These are phyloP conservation scores for Falciphora oryzae DNA, from an alignment of 2,329 filamentous ascomycete genomes.

Conservation along the genomic window DNA sequence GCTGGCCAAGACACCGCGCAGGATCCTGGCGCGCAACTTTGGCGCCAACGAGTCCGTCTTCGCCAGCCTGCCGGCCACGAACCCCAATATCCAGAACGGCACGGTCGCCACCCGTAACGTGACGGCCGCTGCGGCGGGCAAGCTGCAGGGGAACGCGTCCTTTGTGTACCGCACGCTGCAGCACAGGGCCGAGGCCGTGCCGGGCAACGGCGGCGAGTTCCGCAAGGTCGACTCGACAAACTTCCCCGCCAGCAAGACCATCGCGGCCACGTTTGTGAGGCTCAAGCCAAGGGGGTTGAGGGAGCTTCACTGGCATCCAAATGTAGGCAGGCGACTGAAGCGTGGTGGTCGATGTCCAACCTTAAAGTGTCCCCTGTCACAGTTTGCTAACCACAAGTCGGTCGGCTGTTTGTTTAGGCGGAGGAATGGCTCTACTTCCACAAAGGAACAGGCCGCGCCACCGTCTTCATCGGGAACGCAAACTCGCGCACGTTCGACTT, in stretches of 20 bases:
- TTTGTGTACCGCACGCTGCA: slow-evolving; percentile 57
- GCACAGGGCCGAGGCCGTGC: slow-evolving; percentile 49
- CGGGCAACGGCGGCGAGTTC: slow-evolving; percentile 56
- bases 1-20: slow-evolving; percentile 59
- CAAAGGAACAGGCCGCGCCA: slow-evolving; percentile 53
- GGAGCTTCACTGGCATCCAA: slow-evolving; percentile 67
- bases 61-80: slow-evolving; percentile 47
- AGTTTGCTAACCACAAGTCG: neutral
- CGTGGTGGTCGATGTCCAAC: no score
- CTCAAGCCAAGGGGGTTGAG: slow-evolving; percentile 58
- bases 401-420: slow-evolving; percentile 33
- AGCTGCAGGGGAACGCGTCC: slow-evolving; percentile 50
- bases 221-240: slow-evolving; percentile 61
- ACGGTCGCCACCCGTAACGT: slow-evolving; percentile 44
- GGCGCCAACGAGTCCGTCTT: slow-evolving; percentile 56
- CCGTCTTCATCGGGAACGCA: slow-evolving; percentile 56
- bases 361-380: neutral
- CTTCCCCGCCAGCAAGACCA: slow-evolving; percentile 60
- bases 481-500: slow-evolving; percentile 64
- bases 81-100: slow-evolving; percentile 57
- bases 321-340: slow-evolving; percentile 35
- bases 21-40: slow-evolving; percentile 63
- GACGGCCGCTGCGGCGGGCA: slow-evolving; percentile 37
- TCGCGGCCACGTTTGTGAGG: slow-evolving; percentile 59
- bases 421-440: slow-evolving; percentile 71